phyloP scores from a whole-genome alignment of 2,329 filamentous ascomycete genomes.

The Sordariomycetes sp. region DNA sequence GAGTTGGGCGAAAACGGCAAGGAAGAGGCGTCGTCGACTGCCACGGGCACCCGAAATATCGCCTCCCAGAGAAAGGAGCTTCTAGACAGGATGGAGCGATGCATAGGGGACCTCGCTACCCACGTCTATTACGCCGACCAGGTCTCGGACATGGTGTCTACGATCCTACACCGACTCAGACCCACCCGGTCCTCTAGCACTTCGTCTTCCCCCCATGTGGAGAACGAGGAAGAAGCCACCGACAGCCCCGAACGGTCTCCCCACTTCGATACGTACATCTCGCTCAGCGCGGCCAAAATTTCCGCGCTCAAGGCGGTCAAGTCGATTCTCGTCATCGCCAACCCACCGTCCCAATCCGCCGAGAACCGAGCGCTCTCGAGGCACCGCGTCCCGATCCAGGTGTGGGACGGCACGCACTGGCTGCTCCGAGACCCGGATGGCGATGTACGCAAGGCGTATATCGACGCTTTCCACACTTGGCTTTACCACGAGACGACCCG shows the following conservation, averaged over 20 bases:
- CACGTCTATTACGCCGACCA: slow-evolving; percentile 97
- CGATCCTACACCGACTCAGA: slow-evolving; percentile 67
- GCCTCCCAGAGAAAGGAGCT: slow-evolving; percentile 46
- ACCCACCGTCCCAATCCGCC: slow-evolving; percentile 45
- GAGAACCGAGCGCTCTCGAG: slow-evolving; percentile 53
- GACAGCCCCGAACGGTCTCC: slow-evolving; percentile 26
- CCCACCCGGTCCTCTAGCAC: slow-evolving; percentile 36
- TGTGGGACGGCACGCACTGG: slow-evolving; percentile 97
- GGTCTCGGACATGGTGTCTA: slow-evolving; percentile 83
- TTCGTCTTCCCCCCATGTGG: slow-evolving; percentile 27
- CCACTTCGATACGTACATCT: slow-evolving; percentile 36
- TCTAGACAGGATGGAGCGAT: slow-evolving; percentile 59
- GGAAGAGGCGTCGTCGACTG: slow-evolving; percentile 10
- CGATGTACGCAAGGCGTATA: slow-evolving; percentile 71
- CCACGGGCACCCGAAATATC: not conserved
- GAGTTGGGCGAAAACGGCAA: slow-evolving; percentile 18
- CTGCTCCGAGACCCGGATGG: slow-evolving; percentile 69
- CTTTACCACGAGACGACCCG: slow-evolving; percentile 64
- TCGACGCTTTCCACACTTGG: slow-evolving; percentile 75
- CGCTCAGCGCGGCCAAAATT: slow-evolving; percentile 39
- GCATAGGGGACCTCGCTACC: slow-evolving; percentile 81
- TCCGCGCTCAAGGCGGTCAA: slow-evolving; percentile 69
- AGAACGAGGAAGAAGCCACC: slow-evolving; percentile 30
- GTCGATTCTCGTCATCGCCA: slow-evolving; percentile 70
- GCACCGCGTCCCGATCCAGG: slow-evolving; percentile 62